Percentiles rank a stretch among this genome's conserved stretches.
These are phyloP conservation scores for Termitomyces heimii DNA, from an alignment of 768 basidiomycete species.

Conservation along the genomic window DNA sequence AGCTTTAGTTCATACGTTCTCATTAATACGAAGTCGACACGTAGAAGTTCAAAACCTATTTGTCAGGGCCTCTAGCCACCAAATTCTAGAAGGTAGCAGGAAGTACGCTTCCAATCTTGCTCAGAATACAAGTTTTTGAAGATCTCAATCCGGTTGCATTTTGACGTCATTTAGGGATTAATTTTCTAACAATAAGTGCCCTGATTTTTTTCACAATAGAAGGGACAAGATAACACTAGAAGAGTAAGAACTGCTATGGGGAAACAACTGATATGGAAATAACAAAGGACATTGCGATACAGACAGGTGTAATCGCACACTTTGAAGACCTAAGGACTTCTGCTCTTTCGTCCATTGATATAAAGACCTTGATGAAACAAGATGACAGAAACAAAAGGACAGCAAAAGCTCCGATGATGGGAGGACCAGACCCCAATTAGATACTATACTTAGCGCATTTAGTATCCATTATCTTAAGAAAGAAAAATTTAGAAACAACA, in stretches of 20 bases:
- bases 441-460: too few species aligned
- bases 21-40: too few species aligned
- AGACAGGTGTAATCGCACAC: too few species aligned
- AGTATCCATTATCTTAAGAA: neutral
- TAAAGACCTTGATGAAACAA: neutral
- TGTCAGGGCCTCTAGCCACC: neutral
- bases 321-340: neutral
- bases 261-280: neutral
- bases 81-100: neutral
- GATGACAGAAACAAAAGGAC: neutral
- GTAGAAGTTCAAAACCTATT: neutral
- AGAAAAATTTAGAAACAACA: neutral
- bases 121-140: neutral
- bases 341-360: neutral
- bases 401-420: neutral
- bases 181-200: neutral
- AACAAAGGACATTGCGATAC: neutral
- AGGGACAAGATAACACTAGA: neutral
- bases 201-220: neutral
- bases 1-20: neutral
- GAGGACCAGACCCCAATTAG: too few species aligned
- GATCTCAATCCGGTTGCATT: neutral
- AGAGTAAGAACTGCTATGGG: neutral
- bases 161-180: neutral
- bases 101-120: neutral